phyloP scores from a whole-genome alignment of 2,329 filamentous ascomycete species.

The Diplodia corticola region DNA sequence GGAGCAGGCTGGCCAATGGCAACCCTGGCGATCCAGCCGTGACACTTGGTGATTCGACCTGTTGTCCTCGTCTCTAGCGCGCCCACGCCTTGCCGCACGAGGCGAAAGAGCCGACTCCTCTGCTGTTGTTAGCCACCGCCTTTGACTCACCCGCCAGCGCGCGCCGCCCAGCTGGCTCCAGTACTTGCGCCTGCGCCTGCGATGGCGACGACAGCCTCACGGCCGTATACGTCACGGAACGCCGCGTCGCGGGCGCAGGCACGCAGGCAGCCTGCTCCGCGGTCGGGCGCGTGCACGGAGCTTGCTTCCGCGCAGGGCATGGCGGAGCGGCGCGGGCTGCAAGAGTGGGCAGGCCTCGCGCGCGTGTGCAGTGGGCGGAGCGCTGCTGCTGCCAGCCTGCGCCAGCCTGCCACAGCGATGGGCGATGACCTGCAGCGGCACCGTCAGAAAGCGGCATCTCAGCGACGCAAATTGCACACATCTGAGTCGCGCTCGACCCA shows the following conservation, averaged over 20 bases:
- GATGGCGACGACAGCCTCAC: slow-evolving; percentile 12
- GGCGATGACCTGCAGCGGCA: slow-evolving; percentile 11
- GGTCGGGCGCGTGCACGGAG: slow-evolving; percentile 2
- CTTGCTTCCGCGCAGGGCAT: slow-evolving; percentile 5
- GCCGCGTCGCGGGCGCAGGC: too few relatives aligned
- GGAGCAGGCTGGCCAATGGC: slow-evolving; percentile 25
- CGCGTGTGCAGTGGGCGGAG: neutral
- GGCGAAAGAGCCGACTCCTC: slow-evolving; percentile 16
- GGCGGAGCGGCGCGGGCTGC: slow-evolving; percentile 19
- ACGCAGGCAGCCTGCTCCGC: slow-evolving; percentile 1
- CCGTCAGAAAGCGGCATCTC: slow-evolving; percentile 6
- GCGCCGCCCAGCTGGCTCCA: slow-evolving; percentile 2
- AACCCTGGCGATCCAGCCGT: slow-evolving; percentile 22
- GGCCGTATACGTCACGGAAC: slow-evolving; percentile 17
- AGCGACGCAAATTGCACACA: neutral
- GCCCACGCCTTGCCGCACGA: slow-evolving; percentile 23
- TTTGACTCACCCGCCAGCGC: slow-evolving; percentile 13
- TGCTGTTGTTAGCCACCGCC: slow-evolving; percentile 8
- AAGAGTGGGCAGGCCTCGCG: neutral
- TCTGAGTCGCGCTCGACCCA: neutral
- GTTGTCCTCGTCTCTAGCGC: slow-evolving; percentile 14
- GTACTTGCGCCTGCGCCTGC: neutral
- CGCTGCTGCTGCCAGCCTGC: too few relatives aligned
- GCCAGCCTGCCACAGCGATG: neutral
- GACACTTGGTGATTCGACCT: slow-evolving; percentile 24